Conservation (phyloP, 306 rosid genomes). For the Cucurbita ficifolia region DNA sequence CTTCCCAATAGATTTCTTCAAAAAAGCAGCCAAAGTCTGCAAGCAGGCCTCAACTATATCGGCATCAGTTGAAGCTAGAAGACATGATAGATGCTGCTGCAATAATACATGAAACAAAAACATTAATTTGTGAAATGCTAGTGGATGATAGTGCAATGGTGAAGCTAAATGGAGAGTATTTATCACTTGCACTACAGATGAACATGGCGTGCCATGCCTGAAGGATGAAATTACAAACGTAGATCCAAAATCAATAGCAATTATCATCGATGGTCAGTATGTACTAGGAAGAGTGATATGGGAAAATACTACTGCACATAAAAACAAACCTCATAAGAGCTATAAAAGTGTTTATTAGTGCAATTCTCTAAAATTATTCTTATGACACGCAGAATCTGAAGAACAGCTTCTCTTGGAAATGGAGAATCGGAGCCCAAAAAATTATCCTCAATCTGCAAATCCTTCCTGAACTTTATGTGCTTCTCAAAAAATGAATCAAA, state of each 20-base stretch:
- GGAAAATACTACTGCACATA: not conserved
- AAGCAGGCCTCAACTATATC: slow-evolving; percentile 92
- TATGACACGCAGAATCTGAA: slow-evolving; percentile 80
- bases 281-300: not conserved
- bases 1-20: slow-evolving; percentile 86
- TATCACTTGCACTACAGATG: not conserved
- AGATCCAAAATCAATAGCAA: not conserved
- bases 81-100: slow-evolving; percentile 96
- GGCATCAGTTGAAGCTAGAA: slow-evolving; percentile 92
- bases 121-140: slow-evolving; percentile 3
- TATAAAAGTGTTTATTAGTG: slow-evolving; percentile 88
- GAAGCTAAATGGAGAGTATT: not conserved
- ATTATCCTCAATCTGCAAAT: slow-evolving; percentile 68
- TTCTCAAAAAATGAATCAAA: slow-evolving; percentile 97
- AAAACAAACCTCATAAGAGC: slow-evolving; percentile 73
- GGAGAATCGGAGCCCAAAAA: slow-evolving; percentile 68
- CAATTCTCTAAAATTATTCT: slow-evolving; percentile 90
- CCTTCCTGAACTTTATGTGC: slow-evolving; percentile 80
- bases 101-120: slow-evolving; percentile 19
- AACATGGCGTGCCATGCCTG: not conserved
- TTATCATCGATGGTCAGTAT: not conserved
- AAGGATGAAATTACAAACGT: not conserved
- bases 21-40: slow-evolving; percentile 76
- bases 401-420: slow-evolving; percentile 80
- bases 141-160: not conserved